Conservation (phyloP, 148 eudicot genomes). For the Beta vulgaris region DNA sequence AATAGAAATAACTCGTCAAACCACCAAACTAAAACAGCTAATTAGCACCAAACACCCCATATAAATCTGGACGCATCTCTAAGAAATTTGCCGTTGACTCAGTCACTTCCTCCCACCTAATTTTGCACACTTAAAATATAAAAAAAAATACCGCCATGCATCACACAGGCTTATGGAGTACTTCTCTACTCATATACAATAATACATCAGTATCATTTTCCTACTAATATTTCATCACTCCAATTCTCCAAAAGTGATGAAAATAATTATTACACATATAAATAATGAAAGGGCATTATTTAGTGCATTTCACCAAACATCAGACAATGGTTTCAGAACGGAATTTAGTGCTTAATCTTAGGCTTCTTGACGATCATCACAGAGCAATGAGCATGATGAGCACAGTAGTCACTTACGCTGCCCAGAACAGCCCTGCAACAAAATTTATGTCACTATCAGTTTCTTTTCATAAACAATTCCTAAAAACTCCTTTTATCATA, state of each 20-base stretch:
- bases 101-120: no score
- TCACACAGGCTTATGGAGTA: background rate
- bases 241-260: background rate
- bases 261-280: conserved; percentile 14
- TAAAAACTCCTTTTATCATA: background rate
- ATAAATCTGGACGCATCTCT: no score
- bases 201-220: background rate
- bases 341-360: conserved; percentile 39
- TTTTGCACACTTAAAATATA: no score
- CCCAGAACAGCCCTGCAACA: conserved; percentile 67
- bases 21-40: no score
- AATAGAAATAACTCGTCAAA: no score
- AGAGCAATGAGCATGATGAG: conserved; percentile 82
- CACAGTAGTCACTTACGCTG: conserved; percentile 82
- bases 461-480: background rate
- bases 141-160: no score
- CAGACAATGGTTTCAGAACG: background rate
- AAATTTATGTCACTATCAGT: background rate
- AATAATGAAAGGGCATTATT: background rate
- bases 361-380: conserved; percentile 82
- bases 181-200: background rate
- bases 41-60: no score
- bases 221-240: background rate
- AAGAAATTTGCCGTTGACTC: no score
- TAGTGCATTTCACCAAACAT: background rate